These are phyloP conservation scores for Creolimax fragrantissima DNA, from an alignment of 78 protist species.

Conservation along the genomic window DNA sequence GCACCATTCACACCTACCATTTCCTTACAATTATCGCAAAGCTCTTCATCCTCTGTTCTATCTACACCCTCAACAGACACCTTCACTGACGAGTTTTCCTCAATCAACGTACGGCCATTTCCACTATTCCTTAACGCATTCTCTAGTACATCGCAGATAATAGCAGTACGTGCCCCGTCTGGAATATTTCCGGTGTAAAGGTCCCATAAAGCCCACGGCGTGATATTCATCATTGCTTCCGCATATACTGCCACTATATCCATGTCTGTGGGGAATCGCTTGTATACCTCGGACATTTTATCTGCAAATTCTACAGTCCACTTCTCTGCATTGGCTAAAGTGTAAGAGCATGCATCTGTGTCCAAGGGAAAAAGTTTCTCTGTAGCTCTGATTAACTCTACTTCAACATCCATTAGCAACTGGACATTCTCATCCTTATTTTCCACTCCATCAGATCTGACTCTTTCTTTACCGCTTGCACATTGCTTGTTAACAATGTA, in stretches of 20 bases:
- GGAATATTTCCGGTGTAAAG: not conserved
- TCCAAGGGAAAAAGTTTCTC: not conserved
- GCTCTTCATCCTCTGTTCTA: not conserved
- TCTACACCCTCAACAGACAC: not conserved
- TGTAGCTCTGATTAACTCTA: not conserved
- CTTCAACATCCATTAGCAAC: too few relatives aligned
- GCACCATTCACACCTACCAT: not conserved
- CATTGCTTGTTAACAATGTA: too few relatives aligned
- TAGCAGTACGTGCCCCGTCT: not conserved
- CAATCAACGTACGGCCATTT: not conserved
- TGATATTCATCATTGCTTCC: not conserved
- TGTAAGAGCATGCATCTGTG: not conserved
- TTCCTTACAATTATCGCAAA: not conserved
- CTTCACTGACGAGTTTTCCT: not conserved
- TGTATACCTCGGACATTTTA: not conserved
- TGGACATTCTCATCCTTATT: too few relatives aligned
- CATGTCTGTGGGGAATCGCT: not conserved
- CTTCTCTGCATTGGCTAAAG: too few relatives aligned
- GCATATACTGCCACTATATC: not conserved
- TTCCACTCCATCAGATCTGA: not conserved
- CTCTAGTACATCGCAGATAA: too few relatives aligned
- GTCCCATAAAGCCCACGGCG: conserved; percentile 8
- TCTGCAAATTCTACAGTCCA: too few relatives aligned
- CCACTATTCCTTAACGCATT: not conserved
- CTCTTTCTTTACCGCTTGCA: too few relatives aligned